phyloP scores from a whole-genome alignment of 139 green algal genomes.

The Gonium pectorale region DNA sequence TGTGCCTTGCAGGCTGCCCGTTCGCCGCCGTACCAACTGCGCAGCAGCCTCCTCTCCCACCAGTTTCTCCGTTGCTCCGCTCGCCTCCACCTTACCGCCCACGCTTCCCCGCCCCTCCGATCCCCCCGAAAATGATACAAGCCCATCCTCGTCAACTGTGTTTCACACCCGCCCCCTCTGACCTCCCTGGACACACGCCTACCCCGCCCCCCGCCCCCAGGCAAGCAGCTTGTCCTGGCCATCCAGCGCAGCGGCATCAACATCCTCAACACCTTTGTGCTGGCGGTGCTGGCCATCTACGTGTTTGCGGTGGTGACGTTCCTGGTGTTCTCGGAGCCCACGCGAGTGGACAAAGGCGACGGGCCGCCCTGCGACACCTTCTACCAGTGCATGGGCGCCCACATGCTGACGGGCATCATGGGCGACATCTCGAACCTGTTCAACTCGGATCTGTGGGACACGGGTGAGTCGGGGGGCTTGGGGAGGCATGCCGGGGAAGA shows the following conservation, averaged over 20 bases:
- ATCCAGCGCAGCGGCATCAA: constrained; percentile 35
- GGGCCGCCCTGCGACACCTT: constrained; percentile 53
- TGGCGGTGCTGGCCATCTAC: constrained; percentile 54
- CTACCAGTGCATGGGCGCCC: constrained; percentile 57
- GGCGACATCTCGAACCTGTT: constrained; percentile 44
- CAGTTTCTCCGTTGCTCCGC: too few species aligned
- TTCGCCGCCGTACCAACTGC: too few species aligned
- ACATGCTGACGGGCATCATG: constrained; percentile 54
- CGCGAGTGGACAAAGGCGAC: constrained; percentile 19
- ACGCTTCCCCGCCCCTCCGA: neutral
- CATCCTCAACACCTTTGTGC: constrained; percentile 54
- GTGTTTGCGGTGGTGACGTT: constrained; percentile 51
- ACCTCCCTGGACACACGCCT: too few species aligned
- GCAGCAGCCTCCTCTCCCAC: too few species aligned
- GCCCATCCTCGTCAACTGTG: too few species aligned
- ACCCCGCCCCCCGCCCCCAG: neutral
- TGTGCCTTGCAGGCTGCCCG: too few species aligned
- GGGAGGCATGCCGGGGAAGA: neutral
- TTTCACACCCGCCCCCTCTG: too few species aligned
- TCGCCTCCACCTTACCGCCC: neutral
- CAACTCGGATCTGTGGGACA: constrained; percentile 40
- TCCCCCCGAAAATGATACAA: too few species aligned
- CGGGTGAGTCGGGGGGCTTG: neutral
- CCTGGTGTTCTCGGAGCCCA: constrained; percentile 44
- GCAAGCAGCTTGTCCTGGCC: constrained; percentile 48